A percentile compares a stretch with the other conserved stretches of the same genome.
Conservation (phyloP, 306 rosid genomes). For the Cicer arietinum region DNA sequence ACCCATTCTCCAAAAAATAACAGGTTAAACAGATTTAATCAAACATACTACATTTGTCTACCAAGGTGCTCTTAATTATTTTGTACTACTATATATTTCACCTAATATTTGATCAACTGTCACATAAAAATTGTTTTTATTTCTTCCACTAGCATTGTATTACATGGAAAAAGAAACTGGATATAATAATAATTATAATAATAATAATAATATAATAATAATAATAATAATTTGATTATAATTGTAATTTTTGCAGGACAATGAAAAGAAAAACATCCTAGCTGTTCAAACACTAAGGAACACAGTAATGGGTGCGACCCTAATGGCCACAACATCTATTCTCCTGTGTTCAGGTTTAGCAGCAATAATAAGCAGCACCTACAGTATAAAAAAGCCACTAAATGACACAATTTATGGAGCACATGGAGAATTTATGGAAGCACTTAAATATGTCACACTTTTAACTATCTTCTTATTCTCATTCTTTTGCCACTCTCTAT, state of each 20-base stretch:
- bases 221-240: too few species aligned
- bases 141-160: too few species aligned
- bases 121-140: too few species aligned
- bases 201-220: too few species aligned
- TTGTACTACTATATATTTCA: too few species aligned
- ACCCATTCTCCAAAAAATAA: too few species aligned
- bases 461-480: constrained; percentile 83
- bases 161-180: too few species aligned
- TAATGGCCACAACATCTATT: constrained; percentile 93
- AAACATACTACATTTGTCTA: too few species aligned
- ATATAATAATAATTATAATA: too few species aligned
- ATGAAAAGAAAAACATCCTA: constrained; percentile 87
- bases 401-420: constrained; percentile 84
- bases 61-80: too few species aligned
- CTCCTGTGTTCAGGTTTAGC: constrained; percentile 86
- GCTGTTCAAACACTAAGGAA: constrained; percentile 91
- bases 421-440: constrained; percentile 92
- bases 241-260: constrained; percentile 61
- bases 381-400: constrained; percentile 84
- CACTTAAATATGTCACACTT: constrained; percentile 77
- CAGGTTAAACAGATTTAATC: too few species aligned
- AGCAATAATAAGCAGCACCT: constrained; percentile 93
- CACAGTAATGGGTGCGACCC: constrained; percentile 87
- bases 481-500: constrained; percentile 87
- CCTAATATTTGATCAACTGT: too few species aligned